A percentile compares a stretch with the other conserved stretches of the same genome.
Conservation (phyloP, 2,329 filamentous ascomycete species). For the Talaromyces sp. region DNA sequence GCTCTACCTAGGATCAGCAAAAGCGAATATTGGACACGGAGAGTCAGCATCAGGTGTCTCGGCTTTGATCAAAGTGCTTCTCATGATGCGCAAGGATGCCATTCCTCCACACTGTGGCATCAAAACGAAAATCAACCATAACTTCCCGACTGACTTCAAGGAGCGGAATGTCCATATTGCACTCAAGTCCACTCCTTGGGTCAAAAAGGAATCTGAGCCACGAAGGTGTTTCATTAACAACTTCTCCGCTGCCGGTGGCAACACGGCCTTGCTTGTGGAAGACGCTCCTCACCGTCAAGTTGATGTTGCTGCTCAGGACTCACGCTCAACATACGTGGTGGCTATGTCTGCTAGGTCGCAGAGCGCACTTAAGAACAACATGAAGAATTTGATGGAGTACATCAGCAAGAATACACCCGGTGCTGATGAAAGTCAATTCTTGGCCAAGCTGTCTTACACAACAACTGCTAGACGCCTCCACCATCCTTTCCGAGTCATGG, state of each 20-base stretch:
- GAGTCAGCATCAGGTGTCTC: conserved; percentile 29
- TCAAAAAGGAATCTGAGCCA: conserved; percentile 22
- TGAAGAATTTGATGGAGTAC: conserved; percentile 48
- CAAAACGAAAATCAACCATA: conserved; percentile 43
- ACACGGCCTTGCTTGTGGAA: conserved; percentile 62
- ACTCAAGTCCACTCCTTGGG: conserved; percentile 41
- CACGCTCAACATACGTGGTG: conserved; percentile 55
- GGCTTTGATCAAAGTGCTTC: conserved; percentile 55
- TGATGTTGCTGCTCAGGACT: conserved; percentile 35
- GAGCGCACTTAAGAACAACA: conserved; percentile 47
- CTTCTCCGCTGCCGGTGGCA: conserved; percentile 67
- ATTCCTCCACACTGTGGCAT: conserved; percentile 66
- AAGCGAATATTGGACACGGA: conserved; percentile 43
- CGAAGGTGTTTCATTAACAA: conserved; percentile 54
- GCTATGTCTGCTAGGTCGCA: conserved; percentile 53
- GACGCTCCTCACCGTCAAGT: conserved; percentile 47
- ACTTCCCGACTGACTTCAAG: conserved; percentile 28
- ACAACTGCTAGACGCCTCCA: conserved; percentile 55
- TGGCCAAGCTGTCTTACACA: conserved; percentile 60
- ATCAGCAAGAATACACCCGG: conserved; percentile 41
- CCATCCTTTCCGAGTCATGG: conserved; percentile 33
- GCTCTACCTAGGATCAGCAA: conserved; percentile 29
- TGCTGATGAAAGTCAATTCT: conserved; percentile 31
- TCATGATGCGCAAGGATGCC: conserved; percentile 59
- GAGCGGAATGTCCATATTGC: conserved; percentile 30